Percentiles rank a stretch among this genome's conserved stretches.
Conservation (phyloP, 108 stramenopile genomes). For the Conticribra weissflogii region DNA sequence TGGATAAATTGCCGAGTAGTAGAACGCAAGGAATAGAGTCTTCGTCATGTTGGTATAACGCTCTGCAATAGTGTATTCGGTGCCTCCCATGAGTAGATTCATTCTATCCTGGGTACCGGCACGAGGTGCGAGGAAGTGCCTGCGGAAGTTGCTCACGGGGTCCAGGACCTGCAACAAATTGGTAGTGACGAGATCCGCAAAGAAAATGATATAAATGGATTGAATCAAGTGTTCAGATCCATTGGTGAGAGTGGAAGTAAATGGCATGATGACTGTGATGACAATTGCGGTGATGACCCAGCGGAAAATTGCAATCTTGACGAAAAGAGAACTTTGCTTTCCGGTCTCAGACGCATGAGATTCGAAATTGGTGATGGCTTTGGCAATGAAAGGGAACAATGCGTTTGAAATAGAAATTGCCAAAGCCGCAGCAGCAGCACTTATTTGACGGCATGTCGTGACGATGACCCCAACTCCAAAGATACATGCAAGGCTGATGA, state of each 20-base stretch:
- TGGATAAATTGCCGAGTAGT: slow-evolving; percentile 84
- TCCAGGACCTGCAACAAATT: slow-evolving; percentile 66
- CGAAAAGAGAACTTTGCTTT: slow-evolving; percentile 72
- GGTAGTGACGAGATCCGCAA: slow-evolving; percentile 77
- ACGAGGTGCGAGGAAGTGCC: slow-evolving; percentile 79
- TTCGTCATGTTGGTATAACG: slow-evolving; percentile 70
- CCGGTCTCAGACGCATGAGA: slow-evolving; percentile 70
- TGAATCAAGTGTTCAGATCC: slow-evolving; percentile 40
- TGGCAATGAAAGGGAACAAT: slow-evolving; percentile 80
- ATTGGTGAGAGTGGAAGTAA: slow-evolving; percentile 51
- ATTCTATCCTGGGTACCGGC: slow-evolving; percentile 81
- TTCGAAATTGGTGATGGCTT: slow-evolving; percentile 69
- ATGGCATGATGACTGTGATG: slow-evolving; percentile 83
- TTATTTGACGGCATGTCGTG: slow-evolving; percentile 27
- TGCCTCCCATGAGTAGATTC: slow-evolving; percentile 81
- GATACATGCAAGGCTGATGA: slow-evolving; percentile 54
- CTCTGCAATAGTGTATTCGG: slow-evolving; percentile 76
- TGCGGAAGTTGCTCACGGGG: slow-evolving; percentile 61
- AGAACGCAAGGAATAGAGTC: slow-evolving; percentile 75
- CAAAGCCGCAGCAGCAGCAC: slow-evolving; percentile 49
- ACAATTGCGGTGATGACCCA: slow-evolving; percentile 87
- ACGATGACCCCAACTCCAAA: slow-evolving; percentile 57
- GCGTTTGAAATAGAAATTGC: slow-evolving; percentile 73
- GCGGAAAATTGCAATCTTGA: slow-evolving; percentile 77
- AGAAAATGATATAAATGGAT: slow-evolving; percentile 57